Evolutionary conservation across 2,329 filamentous ascomycete genomes (phyloP), one percentile per base, ranked within the genome.

Genomic region (Herpomyces periplanetae): DNA sequence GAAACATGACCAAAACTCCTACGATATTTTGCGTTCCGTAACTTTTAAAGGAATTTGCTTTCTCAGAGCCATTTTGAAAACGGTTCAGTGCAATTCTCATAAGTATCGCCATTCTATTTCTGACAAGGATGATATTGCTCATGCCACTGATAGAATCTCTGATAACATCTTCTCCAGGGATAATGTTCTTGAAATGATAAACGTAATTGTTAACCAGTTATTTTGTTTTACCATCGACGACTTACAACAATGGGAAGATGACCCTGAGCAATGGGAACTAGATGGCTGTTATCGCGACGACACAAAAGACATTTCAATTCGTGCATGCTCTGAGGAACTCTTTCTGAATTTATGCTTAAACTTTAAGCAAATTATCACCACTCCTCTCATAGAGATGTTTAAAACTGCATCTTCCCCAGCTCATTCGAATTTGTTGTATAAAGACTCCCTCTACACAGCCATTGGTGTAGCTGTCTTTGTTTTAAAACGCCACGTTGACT

Each of bases 191-290:
- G 56, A 73, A 26, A 61, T 85, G 27, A 68, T 80, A 34, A 68
- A 80, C 27, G 47, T 61, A 6, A 56, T 87, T 21, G 65, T 96
- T 19, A 69, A 64, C 1, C 60, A 63, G 29, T 68, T 87, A 27
- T 80, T 96, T 34, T 51, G 80, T 14, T 80, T 91, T 35, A 56
- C 69, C 13, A 53, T 63, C 23, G 56, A 57, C 19, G 80, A 96
- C 36, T 50, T 91, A 1, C 58, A 69, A 25, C 63, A 69, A 22
- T 96, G 80, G 80, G 63, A 84, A 33, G 63, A 84, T 31, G 71
- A 87, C 22, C 69, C 75, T 0, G 69, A 96, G 35, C 71, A 84
- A 20, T 96, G 80, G 73, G 75, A 88, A 36, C 60, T 65, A 26
- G 65, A 69, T 28, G 66, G 64, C 2, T 91, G 65, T 50, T n/a